Evolutionary conservation across 495 filamentous ascomycete genomes (phyloP).

Genomic region (Neurospora sp.): DNA sequence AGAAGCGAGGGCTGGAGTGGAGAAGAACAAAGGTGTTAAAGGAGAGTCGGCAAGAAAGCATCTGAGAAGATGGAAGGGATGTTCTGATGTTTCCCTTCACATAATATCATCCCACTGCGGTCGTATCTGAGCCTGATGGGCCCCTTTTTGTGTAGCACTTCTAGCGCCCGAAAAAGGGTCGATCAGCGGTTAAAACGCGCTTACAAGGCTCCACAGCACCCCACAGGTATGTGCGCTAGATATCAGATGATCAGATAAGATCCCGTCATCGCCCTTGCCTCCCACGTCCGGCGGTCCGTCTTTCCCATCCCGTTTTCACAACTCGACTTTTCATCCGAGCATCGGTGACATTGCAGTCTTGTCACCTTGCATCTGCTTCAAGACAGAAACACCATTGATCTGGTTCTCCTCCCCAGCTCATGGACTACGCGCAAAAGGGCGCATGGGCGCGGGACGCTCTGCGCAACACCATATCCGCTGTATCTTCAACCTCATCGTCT

Average conservation of each 20-base stretch:
- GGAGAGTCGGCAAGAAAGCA: background rate
- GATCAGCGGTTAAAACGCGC: background rate
- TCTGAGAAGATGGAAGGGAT: background rate
- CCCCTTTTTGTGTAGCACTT: background rate
- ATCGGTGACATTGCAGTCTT: too few species aligned
- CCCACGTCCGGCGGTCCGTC: background rate
- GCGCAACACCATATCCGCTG: background rate
- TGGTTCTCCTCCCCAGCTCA: background rate
- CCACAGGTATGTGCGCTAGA: background rate
- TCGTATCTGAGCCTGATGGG: background rate
- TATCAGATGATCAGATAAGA: constrained; percentile 15
- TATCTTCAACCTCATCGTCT: background rate
- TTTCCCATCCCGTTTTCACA: background rate
- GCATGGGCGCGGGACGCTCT: background rate
- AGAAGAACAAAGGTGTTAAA: background rate
- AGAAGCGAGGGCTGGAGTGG: background rate
- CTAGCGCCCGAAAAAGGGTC: background rate
- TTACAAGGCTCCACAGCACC: background rate
- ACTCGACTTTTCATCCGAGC: background rate
- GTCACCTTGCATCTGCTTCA: background rate
- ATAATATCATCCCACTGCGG: background rate
- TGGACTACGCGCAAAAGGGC: constrained; percentile 1
- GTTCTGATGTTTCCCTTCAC: background rate
- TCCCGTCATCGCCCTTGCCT: background rate
- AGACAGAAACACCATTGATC: background rate